Base-by-base conservation (phyloP, 1,139 yeast species). In the Sugiyamaella japonica region DNA sequence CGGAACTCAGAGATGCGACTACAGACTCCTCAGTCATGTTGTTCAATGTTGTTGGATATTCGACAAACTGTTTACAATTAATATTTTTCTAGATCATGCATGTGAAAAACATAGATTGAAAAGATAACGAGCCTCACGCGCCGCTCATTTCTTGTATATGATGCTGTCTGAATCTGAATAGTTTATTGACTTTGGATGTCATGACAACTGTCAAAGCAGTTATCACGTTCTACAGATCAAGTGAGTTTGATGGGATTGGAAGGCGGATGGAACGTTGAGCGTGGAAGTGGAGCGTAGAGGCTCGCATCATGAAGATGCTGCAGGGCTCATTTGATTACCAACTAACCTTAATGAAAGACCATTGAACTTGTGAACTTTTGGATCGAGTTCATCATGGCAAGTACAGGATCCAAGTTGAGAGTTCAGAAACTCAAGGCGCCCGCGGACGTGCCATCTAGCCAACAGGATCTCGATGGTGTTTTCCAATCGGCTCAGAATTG, bases 1-100 rank as follows among this genome's bases (percentile, higher is more conserved):
- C 97, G 66, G 83, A 63, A 17, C 64, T 63, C 37, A 69, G 55
- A 28, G 44, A 52, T 59, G 25, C 13, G 3, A 6, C 32, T 6
- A 13, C 32, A 3, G 31, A n/a, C 13, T 7, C 44, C 16, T 9
- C 25, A 23, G 44, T 40, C 44, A 40, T 40, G 9, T 40, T 40
- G 15, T 20, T 12, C 2, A 20, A 23, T 20, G 9, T 9, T 10
- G 44, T 32, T 29, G 32, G 25, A 12, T 29, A 29, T 15, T 8
- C 2, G 25, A 39, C 10, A 3, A 34, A 12, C 15, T 7, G 16
- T 39, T 39, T 16, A 15, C 13, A 17, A 20, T 17, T 39, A 20
- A 10, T 23, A n/a, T 40, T 40, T 40, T 40, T 40, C 25, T 40
- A 8, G 32, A 40, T 13, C 31, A 25, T 40, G 44, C 44, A 40